These are phyloP conservation scores for Colletotrichum sp. DNA, from an alignment of 2,329 filamentous ascomycete species.

Conservation along the genomic window DNA sequence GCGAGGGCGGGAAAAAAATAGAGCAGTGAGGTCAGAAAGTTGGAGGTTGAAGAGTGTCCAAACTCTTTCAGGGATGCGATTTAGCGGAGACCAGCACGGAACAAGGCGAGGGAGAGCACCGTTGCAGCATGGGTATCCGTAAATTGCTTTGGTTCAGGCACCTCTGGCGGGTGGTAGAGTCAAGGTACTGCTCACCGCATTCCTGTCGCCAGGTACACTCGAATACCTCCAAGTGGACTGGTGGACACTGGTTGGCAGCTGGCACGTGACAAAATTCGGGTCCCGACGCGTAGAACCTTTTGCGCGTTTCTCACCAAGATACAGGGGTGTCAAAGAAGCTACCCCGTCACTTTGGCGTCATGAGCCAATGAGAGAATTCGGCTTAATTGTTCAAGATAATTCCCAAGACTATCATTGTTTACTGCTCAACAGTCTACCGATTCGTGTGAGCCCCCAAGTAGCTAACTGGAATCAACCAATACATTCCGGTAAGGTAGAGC, in stretches of 20 bases:
- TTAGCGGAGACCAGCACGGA: conserved; percentile 22
- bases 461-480: neutral
- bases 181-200: neutral
- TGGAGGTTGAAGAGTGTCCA: conserved; percentile 23
- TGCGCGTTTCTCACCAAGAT: neutral
- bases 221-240: neutral
- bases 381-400: neutral
- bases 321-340: conserved; percentile 1
- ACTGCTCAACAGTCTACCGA: neutral
- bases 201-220: neutral
- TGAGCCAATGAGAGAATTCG: neutral
- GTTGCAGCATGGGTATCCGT: conserved; percentile 6
- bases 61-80: conserved; percentile 23
- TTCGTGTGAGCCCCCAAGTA: neutral
- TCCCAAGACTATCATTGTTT: neutral
- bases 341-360: neutral
- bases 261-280: neutral
- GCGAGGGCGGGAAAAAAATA: conserved; percentile 9
- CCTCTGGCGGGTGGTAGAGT: neutral
- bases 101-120: conserved; percentile 13
- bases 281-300: conserved; percentile 5
- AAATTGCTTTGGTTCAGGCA: neutral
- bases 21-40: conserved; percentile 23
- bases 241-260: neutral
- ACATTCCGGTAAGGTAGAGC: neutral